Base-by-base conservation (phyloP, 2,329 filamentous ascomycete species). In the Chaetomiaceae sp. region DNA sequence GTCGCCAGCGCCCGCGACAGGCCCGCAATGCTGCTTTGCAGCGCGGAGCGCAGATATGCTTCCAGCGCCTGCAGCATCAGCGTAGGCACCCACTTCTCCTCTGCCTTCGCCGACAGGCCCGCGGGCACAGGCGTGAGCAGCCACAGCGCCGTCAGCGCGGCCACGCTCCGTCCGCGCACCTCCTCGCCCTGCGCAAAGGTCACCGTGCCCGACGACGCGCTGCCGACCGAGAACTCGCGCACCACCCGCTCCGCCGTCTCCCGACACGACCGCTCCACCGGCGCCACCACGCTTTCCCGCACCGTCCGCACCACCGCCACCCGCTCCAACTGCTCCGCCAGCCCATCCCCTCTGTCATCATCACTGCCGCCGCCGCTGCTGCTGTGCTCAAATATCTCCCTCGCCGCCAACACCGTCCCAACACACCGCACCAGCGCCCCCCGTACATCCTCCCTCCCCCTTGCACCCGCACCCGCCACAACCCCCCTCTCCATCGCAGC, bases 111-210 rank as follows among this genome's bases (percentile, higher is more conserved):
- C 26, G 75, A 66, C 0, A 78, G 74, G 35, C 87, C 83, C 2
- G 88, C 93, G 5, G 97, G 73, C 1, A 96, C 39, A 0, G 88
- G 84, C 2, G 88, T 95, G 5, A 97, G 73, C 1, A 96, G 72
- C 60, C 91, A 95, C 2, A 98, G 74, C 1, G 88, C 76, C 7
- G 80, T 71, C 45, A 94, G 68, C 1, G 88, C 89, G 3, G 86
- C 88, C 5, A 82, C 78, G 4, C 88, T 81, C 27, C 82, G 76
- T 2, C 81, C 75, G 62, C 84, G 86, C 32, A 81, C 84, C 54
- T 95, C 89, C 58, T 95, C 87, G 10, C 70, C 72, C 58, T 83
- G 79, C 0, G 76, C 68, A 58, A 80, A 84, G 1, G 79, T 81
- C n/a, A 24, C 22, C 6, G 73, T 69, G 4, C 68, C 70, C 34